Base-by-base conservation (phyloP, 805 yeast genomes). In the Sugiyamaella valdiviana region DNA sequence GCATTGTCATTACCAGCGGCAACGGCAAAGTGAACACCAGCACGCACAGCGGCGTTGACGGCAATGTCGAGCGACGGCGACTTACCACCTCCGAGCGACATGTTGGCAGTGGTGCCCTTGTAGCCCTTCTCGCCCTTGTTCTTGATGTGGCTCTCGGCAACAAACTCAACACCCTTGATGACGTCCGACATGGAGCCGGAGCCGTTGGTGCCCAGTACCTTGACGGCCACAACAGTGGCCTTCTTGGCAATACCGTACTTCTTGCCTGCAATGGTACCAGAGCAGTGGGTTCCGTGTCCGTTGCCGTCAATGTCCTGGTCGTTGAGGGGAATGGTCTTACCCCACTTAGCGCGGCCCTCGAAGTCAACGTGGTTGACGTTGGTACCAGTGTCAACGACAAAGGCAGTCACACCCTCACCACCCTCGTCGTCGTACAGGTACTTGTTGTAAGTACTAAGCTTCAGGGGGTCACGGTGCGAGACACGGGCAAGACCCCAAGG, bases 301-400 rank as follows among this genome's bases (percentile, higher is more conserved):
- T 78, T 75, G 22, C 77, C 80, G 53, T 77, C 81, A 21, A 62
- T 67, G 52, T 76, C 81, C 52, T 71, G 72, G 53, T 63, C 65
- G 43, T 65, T 65, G 20, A 60, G 62, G 48, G 82, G 82, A 56
- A 79, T 63, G 54, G 82, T 77, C 52, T 73, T 68, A 52, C 83
- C 83, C 83, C 83, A 78, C 42, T 52, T 60, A 51, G 83, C 84
- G 58, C 84, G 72, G 51, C 82, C 83, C 49, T 66, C 79, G 56
- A 79, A 79, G 56, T 79, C 83, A 29, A 65, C 72, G 62, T 79
- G 83, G 38, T 66, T 68, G 29, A 59, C 51, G 54, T 71, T 66
- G 57, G 69, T 79, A 24, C 98, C 96, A 10, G 95, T 84, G 65
- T 88, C 96, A 49, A 88, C 73, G 43, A 89, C 79, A 63, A 88